Base-by-base conservation (phyloP, 495 filamentous ascomycete genomes). In the Penicillium crystallinum region DNA sequence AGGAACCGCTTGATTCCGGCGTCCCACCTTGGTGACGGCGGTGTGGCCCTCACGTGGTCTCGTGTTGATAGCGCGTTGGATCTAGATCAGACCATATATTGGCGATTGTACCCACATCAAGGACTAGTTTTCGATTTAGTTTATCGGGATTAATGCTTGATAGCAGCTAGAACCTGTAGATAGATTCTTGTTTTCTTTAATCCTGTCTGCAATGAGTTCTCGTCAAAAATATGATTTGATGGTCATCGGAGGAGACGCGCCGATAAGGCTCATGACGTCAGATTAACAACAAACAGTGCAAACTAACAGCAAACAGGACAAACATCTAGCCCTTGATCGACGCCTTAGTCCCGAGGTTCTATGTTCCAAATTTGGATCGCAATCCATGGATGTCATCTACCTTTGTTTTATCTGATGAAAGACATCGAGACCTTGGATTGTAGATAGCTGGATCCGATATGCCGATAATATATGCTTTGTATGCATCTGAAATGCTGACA, bases 41-140 rank as follows among this genome's bases (percentile, higher is more conserved):
- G 61, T 64, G 53, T 60, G 46, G 52, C 36, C 58, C 54, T 65
- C 62, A 65, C 62, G 62, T 65, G 62, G 49, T 39, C 23, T 48
- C 59, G 62, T 50, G 62, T 63, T 19, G 39, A 53, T 53, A 54
- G 54, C 62, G 62, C 62, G 62, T 65, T 43, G 12, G 25, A 50
- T 40, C 47, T 43, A 47, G 38, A 49, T 46, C 31, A 21, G 9
- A 19, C 6, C 17, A 17, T 36, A 23, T 23, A 21, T n/a, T n/a
- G 59, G 62, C 56, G 45, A 65, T 57, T 65, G 45, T 25, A 35
- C 18, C 34, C 40, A 12, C 29, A 19, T 30, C 23, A 9, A 6
- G 25, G 1, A 1, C n/a, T 19, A 25, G 0, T 35, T 31, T 22
- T 7, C 0, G 0, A 10, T 21, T 49, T 14, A 1, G 12, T 1